Conservation (phyloP, 2,329 filamentous ascomycete species). For the Pseudogymnoascus sp. region DNA sequence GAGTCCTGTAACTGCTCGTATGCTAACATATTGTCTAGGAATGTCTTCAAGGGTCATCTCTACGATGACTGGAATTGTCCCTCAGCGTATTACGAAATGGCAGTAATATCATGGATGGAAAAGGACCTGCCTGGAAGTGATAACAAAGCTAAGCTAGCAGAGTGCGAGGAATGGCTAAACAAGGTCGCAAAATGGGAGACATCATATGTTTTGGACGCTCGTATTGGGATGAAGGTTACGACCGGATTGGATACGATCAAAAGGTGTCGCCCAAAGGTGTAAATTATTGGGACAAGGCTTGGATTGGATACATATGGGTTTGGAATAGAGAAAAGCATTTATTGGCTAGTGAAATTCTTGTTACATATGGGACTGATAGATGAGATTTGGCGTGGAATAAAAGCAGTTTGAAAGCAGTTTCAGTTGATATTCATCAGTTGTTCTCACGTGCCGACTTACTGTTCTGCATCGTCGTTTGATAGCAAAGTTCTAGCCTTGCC, state of each 20-base stretch:
- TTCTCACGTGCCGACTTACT: background rate
- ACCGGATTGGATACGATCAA: slow-evolving; percentile 58
- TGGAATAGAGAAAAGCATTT: slow-evolving; percentile 5
- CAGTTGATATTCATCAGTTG: background rate
- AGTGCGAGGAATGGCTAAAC: slow-evolving; percentile 56
- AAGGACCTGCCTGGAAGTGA: slow-evolving; percentile 27
- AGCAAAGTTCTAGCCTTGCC: background rate
- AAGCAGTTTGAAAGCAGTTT: background rate
- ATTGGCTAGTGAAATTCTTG: background rate
- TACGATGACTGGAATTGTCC: slow-evolving; percentile 66
- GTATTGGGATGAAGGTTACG: slow-evolving; percentile 65
- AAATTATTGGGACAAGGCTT: background rate
- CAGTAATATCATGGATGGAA: slow-evolving; percentile 70
- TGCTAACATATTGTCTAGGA: background rate
- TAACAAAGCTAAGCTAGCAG: slow-evolving; percentile 40
- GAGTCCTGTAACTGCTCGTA: background rate
- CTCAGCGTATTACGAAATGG: slow-evolving; percentile 78
- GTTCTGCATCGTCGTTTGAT: background rate
- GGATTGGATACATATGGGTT: background rate
- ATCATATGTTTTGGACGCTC: slow-evolving; percentile 60
- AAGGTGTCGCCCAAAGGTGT: slow-evolving; percentile 7
- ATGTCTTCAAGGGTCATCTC: slow-evolving; percentile 45
- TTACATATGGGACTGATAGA: background rate
- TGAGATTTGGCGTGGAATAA: background rate
- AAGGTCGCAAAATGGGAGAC: slow-evolving; percentile 66